Evolutionary conservation across 768 basidiomycete genomes (phyloP).

Genomic region (Podaxis pistillaris): DNA sequence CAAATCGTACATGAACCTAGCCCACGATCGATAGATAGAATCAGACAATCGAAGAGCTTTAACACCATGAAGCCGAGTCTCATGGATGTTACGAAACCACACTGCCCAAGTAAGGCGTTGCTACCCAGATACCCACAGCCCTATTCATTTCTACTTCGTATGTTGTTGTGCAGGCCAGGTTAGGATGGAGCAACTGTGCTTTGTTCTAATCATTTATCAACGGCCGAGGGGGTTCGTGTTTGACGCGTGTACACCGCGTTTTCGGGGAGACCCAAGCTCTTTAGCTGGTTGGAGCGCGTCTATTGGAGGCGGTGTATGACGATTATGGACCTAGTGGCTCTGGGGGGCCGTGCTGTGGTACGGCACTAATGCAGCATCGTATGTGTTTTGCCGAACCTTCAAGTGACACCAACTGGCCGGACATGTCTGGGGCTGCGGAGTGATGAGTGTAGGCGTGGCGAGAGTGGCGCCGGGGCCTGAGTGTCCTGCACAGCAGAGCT

Average conservation of each 20-base stretch:
- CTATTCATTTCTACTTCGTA: neutral
- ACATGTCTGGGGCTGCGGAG: neutral
- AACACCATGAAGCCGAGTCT: neutral
- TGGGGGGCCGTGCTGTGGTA: no score
- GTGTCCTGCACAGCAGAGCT: neutral
- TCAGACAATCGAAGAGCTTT: neutral
- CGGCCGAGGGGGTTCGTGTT: neutral
- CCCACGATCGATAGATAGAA: neutral
- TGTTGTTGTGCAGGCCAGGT: neutral
- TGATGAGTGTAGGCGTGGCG: neutral
- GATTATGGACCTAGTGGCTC: no score
- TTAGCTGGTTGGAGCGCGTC: neutral
- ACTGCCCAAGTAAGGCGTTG: neutral
- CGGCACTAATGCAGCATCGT: no score
- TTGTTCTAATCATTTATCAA: neutral
- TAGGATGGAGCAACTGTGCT: neutral
- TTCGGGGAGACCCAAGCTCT: neutral
- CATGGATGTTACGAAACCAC: neutral
- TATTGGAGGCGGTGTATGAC: neutral
- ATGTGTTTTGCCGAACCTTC: no score
- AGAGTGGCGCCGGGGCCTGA: neutral
- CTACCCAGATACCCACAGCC: neutral
- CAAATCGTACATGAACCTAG: neutral
- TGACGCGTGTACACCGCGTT: constrained; percentile 2
- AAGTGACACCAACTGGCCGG: neutral